These are phyloP conservation scores for Ruellia speciosa DNA, from an alignment of 305 asterid species.

Conservation along the genomic window DNA sequence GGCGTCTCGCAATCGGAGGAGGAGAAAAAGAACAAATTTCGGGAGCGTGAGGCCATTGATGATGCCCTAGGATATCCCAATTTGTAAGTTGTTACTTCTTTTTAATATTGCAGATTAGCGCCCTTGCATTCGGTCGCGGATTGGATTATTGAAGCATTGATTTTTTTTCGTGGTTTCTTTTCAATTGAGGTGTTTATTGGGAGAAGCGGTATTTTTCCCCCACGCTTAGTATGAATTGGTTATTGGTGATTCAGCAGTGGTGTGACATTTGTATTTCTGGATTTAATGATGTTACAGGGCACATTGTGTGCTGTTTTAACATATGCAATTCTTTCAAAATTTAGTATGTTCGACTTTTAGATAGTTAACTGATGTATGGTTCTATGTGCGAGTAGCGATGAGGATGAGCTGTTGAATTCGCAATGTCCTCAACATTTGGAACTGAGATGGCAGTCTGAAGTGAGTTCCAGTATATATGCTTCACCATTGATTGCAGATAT, in stretches of 20 bases:
- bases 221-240: constrained; percentile 10
- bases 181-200: constrained; percentile 10
- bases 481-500: constrained; percentile 89
- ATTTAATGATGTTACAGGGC: neutral
- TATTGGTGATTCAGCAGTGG: constrained; percentile 12
- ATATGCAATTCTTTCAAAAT: neutral
- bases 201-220: constrained; percentile 2
- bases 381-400: constrained; percentile 43
- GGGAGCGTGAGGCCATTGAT: constrained; percentile 88
- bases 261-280: constrained; percentile 3
- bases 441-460: constrained; percentile 97
- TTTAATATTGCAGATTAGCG: constrained; percentile 7
- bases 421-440: constrained; percentile 96
- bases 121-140: constrained; percentile 4
- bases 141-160: constrained; percentile 6
- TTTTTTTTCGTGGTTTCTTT: constrained; percentile 12
- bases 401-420: constrained; percentile 79
- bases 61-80: constrained; percentile 81
- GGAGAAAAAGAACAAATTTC: constrained; percentile 59
- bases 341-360: neutral
- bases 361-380: constrained; percentile 1
- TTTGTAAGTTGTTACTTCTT: constrained; percentile 41
- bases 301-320: neutral
- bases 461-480: constrained; percentile 92
- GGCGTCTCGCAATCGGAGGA: constrained; percentile 59